Base-by-base conservation (phyloP, 257 asterid species). In the Penstemon davidsonii region DNA sequence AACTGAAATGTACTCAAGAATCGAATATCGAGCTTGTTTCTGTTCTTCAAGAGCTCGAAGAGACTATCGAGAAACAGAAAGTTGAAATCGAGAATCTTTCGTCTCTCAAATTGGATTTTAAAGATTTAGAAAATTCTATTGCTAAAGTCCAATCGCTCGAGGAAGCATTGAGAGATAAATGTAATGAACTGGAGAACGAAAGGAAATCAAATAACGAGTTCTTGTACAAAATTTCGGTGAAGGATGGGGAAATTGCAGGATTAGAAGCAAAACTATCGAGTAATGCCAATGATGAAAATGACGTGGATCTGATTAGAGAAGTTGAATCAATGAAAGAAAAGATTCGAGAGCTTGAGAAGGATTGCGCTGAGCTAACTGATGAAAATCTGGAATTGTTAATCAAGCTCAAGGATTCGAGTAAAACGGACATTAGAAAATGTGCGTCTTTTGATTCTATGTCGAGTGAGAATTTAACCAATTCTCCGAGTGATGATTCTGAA, bases 41-140 rank as follows among this genome's bases (percentile, higher is more conserved):
- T 25, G 86, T 92, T 76, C 95, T 92, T 75, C 98, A 87, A 70
- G 98, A 89, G 81, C 85, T 92, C 3, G 96, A 92, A 71, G 87
- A 85, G 72, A 87, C 86, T 5, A 79, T 86, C 60, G 93, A 90
- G 68, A 84, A 78, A 49, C 98, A 92, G 82, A 92, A 77, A 65
- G 41, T 44, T n/a, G 95, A 92, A 70, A 86, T 92, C 56, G 88
- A 87, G 73, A 79, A 77, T 51, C 86, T 88, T 76, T 81, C 89
- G 15, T 70, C 84, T 46, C 78, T 77, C 18, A 76, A 74, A 45
- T 18, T 25, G 55, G 73, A 74, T 38, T 69, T 44, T 13, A 18
- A 68, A 12, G 80, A 79, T 13, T 47, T 58, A 7, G 82, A 73
- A 51, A 72, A 63, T 56, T 77, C 79, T 39, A 60, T 56, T 7